These are phyloP conservation scores for Zygnema circumcarinatum DNA, from an alignment of 139 green algal genomes.

Conservation along the genomic window DNA sequence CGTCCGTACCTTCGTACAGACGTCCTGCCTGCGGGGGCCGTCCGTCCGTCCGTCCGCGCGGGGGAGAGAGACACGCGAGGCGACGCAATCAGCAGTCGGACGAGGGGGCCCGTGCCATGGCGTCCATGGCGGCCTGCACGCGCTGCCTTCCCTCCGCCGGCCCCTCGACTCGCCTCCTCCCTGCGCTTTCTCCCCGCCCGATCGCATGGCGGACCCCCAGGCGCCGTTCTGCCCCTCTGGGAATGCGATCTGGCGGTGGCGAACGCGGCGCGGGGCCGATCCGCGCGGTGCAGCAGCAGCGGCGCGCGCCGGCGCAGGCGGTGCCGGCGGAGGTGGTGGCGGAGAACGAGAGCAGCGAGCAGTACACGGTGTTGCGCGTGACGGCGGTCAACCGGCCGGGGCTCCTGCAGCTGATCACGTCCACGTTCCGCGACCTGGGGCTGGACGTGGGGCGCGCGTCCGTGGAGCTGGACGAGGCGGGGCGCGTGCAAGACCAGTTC, in stretches of 20 bases:
- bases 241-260: neutral
- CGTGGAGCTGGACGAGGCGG: constrained; percentile 57
- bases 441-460: constrained; percentile 76
- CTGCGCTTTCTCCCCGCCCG: neutral
- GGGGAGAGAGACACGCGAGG: too few species aligned
- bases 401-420: constrained; percentile 75
- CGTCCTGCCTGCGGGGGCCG: neutral
- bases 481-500: constrained; percentile 79
- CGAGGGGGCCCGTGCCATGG: too few species aligned
- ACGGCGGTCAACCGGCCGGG: constrained; percentile 72
- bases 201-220: neutral
- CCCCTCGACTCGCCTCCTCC: neutral
- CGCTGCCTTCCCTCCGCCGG: neutral
- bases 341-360: constrained; percentile 66
- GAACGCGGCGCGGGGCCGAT: too few species aligned
- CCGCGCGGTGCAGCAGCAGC: neutral
- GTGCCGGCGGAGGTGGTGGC: constrained; percentile 50
- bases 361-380: constrained; percentile 73
- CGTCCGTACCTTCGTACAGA: neutral
- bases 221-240: neutral
- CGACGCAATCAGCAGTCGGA: neutral
- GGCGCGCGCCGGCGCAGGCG: neutral
- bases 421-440: constrained; percentile 78
- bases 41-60: too few species aligned
- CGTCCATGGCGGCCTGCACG: neutral